Conservation (phyloP, 1,284 basidiomycete species). For the Leccinum brunneo-olivaceum region DNA sequence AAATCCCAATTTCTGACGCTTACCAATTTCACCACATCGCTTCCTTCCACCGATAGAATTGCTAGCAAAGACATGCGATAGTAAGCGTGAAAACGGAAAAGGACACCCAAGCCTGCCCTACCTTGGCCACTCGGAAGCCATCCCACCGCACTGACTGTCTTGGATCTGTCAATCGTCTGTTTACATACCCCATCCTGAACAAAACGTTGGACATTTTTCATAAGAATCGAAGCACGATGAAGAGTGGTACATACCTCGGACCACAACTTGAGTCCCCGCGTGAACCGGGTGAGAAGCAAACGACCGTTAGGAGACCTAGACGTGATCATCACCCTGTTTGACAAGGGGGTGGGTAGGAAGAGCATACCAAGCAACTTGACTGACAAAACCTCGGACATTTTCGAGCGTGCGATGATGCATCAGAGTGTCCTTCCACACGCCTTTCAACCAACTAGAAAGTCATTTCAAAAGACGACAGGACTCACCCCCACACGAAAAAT, state of each 20-base stretch:
- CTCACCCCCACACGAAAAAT: constrained; percentile 66
- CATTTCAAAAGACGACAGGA: background rate
- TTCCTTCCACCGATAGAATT: constrained; percentile 44
- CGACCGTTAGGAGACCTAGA: constrained; percentile 58
- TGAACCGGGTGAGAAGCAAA: constrained; percentile 59
- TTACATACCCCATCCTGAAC: constrained; percentile 63
- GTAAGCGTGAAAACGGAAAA: background rate
- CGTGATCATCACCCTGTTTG: background rate
- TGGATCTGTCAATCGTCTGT: constrained; percentile 59
- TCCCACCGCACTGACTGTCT: constrained; percentile 55
- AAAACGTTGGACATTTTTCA: constrained; percentile 3
- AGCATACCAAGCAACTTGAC: constrained; percentile 68
- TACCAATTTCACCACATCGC: constrained; percentile 46
- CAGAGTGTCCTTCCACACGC: constrained; percentile 43
- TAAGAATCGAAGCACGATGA: background rate
- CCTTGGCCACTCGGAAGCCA: constrained; percentile 68
- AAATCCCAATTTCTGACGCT: constrained; percentile 4
- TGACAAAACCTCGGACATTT: constrained; percentile 68
- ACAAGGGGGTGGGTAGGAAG: background rate
- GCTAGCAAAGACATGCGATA: constrained; percentile 2
- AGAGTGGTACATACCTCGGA: constrained; percentile 42
- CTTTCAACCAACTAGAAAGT: background rate
- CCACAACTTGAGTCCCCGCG: constrained; percentile 69
- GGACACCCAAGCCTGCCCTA: constrained; percentile 20
- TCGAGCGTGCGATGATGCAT: constrained; percentile 59